These are phyloP conservation scores for Xerocomellus amylosporus DNA, from an alignment of 768 basidiomycete genomes.

Conservation along the genomic window DNA sequence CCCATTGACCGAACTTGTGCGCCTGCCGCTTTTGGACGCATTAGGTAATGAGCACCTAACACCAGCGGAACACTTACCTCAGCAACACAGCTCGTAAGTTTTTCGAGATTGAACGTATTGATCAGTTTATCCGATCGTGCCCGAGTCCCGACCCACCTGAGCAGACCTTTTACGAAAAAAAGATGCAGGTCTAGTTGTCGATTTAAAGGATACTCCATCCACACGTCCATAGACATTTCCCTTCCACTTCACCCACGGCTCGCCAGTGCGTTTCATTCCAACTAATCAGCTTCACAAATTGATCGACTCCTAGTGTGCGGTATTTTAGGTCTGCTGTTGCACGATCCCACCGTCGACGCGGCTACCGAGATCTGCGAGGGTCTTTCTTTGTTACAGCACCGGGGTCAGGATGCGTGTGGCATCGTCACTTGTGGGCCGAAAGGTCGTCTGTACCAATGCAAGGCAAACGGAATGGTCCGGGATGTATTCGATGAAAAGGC, in stretches of 20 bases:
- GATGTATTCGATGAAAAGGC: constrained; percentile 89
- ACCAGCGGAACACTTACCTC: no score
- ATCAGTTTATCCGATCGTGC: not conserved
- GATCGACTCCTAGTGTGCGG: constrained; percentile 69
- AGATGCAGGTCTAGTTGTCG: not conserved
- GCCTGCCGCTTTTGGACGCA: no score
- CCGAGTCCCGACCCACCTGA: not conserved
- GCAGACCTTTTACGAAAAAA: constrained; percentile 8
- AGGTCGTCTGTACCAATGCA: constrained; percentile 96
- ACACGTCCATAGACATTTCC: constrained; percentile 1
- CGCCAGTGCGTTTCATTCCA: constrained; percentile 29
- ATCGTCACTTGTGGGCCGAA: constrained; percentile 94
- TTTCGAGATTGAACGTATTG: not conserved
- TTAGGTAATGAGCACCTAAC: no score
- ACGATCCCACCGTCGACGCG: constrained; percentile 70
- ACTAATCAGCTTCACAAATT: not conserved
- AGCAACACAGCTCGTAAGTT: no score
- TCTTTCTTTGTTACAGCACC: constrained; percentile 91
- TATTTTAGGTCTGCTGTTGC: constrained; percentile 82
- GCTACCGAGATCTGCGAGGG: constrained; percentile 93
- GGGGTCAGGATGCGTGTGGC: constrained; percentile 98
- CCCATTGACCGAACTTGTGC: no score
- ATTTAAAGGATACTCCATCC: constrained; percentile 5
- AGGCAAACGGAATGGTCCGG: constrained; percentile 98
- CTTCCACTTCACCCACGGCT: constrained; percentile 5